Evolutionary conservation across 257 asterid species (phyloP).

Genomic region (Solanum corneliomulleri): DNA sequence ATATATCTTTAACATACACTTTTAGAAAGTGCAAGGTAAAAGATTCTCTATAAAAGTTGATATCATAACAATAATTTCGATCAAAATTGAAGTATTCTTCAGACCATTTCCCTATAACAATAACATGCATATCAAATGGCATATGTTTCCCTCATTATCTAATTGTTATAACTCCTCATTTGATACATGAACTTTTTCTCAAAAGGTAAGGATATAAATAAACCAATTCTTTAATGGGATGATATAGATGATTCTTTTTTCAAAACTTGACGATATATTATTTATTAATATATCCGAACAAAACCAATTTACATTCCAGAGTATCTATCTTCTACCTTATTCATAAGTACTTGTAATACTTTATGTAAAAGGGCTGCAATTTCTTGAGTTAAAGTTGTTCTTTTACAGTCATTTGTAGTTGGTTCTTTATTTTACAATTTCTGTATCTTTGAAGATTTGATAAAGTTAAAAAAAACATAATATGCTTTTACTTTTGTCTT

Average conservation of each 20-base stretch:
- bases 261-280: no score
- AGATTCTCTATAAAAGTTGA: fast-evolving
- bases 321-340: not conserved
- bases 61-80: no score
- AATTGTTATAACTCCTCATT: no score
- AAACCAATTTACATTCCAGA: not conserved
- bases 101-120: no score
- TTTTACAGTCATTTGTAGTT: not conserved
- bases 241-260: no score
- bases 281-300: not conserved
- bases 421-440: not conserved
- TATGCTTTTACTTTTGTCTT: not conserved
- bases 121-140: no score
- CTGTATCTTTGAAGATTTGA: not conserved
- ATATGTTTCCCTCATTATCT: no score
- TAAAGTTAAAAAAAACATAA: not conserved
- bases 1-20: no score
- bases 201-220: no score
- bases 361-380: not conserved
- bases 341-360: not conserved
- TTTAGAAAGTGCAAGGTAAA: fast-evolving
- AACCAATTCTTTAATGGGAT: no score
- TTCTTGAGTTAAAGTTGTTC: not conserved
- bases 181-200: no score
- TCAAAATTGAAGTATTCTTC: no score